Base-by-base conservation (phyloP, 208 protist genomes). In the Tritrichomonas foetus region DNA sequence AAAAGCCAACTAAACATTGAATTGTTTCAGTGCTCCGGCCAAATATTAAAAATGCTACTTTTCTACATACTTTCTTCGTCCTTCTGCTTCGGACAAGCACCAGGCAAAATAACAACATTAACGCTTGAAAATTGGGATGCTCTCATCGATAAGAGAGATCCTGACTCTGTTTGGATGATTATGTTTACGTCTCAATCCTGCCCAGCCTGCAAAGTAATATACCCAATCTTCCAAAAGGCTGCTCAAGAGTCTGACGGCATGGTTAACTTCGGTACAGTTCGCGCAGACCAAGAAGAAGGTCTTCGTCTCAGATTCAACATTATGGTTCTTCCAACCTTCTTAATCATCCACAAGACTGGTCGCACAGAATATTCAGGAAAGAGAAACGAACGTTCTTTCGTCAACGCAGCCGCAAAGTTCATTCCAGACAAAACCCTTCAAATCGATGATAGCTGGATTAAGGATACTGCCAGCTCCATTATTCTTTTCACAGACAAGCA, bases 401-500 rank as follows among this genome's bases (percentile, higher is more conserved):
- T 47, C 33, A 89, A 89, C 22, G 20, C 16, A 39, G 41, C 78
- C 33, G 41, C 78, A 0, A 89, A 89, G 44, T 89, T 89, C 30
- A 89, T 89, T 39, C 78, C 78, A 55, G 47, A 89, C 30, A 25
- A 89, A 22, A 44, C 78, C 13, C 25, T 57, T 11, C 30, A n/a
- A 20, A 47, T 47, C 2, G 47, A 53, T 39, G 20, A 89, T 57
- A 39, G 30, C 39, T 89, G 78, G 78, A n/a, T 55, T 89, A 39
- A 25, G 5, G 47, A 30, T 5, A 57, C 53, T 47, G 39, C 22
- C 3, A 39, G 57, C 30, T 89, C 78, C 27, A 39, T 57, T 89
- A 89, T 89, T 3, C 27, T 89, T 13, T n/a, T 89, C 39, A 89
- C 78, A 22, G 47, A 89, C 41, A 89, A 89, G 22, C 27, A 89